Evolutionary conservation across 208 protist genomes (phyloP).

Genomic region (Leishmania tropica): DNA sequence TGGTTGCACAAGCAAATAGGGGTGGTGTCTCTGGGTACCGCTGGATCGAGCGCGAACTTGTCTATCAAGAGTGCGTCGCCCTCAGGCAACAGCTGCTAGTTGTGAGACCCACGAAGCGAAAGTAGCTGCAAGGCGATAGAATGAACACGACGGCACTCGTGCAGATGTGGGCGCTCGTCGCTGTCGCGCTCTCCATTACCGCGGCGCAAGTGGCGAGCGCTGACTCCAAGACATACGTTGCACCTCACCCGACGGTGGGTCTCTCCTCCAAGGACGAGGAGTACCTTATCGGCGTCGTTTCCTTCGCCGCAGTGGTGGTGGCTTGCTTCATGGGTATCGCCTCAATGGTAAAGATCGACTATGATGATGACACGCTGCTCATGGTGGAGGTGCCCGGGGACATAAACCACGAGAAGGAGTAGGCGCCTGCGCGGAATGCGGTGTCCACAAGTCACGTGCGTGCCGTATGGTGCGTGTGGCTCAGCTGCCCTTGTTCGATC

Average conservation of each 20-base stretch:
- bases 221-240: conserved; percentile 43
- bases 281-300: conserved; percentile 83
- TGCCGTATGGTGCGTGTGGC: not conserved
- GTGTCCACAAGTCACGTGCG: not conserved
- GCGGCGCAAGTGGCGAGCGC: conserved; percentile 13
- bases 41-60: not conserved
- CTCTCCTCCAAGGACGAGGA: conserved; percentile 54
- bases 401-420: conserved; percentile 47
- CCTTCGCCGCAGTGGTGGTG: conserved; percentile 55
- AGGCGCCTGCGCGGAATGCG: not conserved
- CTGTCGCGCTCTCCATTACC: conserved; percentile 1
- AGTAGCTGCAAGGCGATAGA: not conserved
- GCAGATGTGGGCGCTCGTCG: not conserved
- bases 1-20: not conserved
- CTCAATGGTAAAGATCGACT: conserved; percentile 77
- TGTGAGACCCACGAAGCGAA: not conserved
- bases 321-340: conserved; percentile 62
- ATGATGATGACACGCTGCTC: conserved; percentile 84
- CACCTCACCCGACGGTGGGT: conserved; percentile 36
- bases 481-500: not conserved
- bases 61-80: not conserved
- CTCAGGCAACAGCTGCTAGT: not conserved
- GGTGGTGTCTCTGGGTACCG: not conserved
- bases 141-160: not conserved
- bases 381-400: conserved; percentile 88